phyloP scores from a whole-genome alignment of 148 eudicot species.

The Cornus suecica region DNA sequence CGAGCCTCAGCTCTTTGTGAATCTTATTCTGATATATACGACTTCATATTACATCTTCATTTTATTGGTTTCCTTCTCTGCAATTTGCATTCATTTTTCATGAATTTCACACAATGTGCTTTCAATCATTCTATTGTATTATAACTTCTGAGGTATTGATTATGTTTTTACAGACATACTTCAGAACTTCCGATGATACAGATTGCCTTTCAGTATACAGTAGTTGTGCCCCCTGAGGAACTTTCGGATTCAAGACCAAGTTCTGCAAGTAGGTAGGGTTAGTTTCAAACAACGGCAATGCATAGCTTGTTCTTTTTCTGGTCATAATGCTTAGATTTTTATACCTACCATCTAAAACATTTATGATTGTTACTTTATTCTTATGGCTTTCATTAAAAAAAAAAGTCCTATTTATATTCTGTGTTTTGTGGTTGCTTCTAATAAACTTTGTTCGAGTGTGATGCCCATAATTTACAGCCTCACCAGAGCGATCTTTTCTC shows the following conservation, averaged over 20 bases:
- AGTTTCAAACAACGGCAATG: neutral
- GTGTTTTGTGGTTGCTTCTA: neutral
- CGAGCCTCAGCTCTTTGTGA: too few relatives aligned
- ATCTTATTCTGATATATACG: too few relatives aligned
- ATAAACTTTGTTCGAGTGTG: conserved; percentile 7
- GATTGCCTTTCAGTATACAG: conserved; percentile 92
- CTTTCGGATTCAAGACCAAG: conserved; percentile 52
- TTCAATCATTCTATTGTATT: neutral
- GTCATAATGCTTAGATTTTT: neutral
- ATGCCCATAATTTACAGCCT: neutral
- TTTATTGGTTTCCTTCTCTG: neutral
- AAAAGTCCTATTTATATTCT: neutral
- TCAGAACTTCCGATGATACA: conserved; percentile 83
- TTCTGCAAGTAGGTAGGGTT: conserved; percentile 69
- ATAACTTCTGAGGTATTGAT: conserved; percentile 4
- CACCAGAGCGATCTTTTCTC: neutral
- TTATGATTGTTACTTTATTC: neutral
- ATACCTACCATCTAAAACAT: neutral
- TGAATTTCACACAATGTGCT: neutral
- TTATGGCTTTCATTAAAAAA: neutral
- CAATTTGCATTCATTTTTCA: neutral
- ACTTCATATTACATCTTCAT: neutral
- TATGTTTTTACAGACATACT: conserved; percentile 49
- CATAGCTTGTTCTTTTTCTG: conserved; percentile 3
- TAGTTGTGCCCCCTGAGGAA: conserved; percentile 89